Evolutionary conservation across 2,329 filamentous ascomycete species (phyloP).

Genomic region (Coniella vitis): DNA sequence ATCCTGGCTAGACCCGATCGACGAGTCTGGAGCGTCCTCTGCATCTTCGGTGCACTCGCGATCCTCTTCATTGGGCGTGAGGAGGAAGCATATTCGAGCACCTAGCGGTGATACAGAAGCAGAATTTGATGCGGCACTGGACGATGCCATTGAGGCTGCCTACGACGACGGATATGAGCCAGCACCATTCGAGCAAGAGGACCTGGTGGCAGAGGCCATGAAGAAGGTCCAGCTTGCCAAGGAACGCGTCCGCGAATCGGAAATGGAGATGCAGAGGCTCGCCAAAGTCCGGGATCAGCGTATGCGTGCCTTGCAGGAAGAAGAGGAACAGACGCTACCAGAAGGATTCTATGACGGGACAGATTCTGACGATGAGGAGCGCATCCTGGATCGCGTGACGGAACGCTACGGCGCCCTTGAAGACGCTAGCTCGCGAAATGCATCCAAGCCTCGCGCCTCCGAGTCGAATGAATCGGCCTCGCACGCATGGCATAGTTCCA

Average conservation of each 20-base stretch:
- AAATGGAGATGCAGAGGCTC: conserved; percentile 60
- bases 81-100: conserved; percentile 62
- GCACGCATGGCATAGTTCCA: conserved; percentile 74
- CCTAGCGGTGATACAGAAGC: conserved; percentile 71
- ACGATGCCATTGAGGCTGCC: conserved; percentile 91
- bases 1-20: conserved; percentile 91
- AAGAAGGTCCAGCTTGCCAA: conserved; percentile 69
- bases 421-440: conserved; percentile 69
- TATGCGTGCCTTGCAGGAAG: conserved; percentile 35
- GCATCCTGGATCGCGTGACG: conserved; percentile 81
- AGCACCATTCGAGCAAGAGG: conserved; percentile 39
- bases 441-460: conserved; percentile 65
- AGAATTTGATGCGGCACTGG: conserved; percentile 88
- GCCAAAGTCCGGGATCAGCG: conserved; percentile 54
- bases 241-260: conserved; percentile 66
- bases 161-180: conserved; percentile 90
- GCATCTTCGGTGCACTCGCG: conserved; percentile 75
- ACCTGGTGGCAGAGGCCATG: conserved; percentile 48
- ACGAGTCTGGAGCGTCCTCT: conserved; percentile 78
- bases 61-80: conserved; percentile 61
- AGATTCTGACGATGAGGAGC: conserved; percentile 66
- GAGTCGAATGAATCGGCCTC: conserved; percentile 75
- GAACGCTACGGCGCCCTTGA: conserved; percentile 75
- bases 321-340: conserved; percentile 29
- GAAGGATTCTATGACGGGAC: conserved; percentile 58